Conservation (phyloP, 2,329 filamentous ascomycete genomes). For the Claviceps arundinis region DNA sequence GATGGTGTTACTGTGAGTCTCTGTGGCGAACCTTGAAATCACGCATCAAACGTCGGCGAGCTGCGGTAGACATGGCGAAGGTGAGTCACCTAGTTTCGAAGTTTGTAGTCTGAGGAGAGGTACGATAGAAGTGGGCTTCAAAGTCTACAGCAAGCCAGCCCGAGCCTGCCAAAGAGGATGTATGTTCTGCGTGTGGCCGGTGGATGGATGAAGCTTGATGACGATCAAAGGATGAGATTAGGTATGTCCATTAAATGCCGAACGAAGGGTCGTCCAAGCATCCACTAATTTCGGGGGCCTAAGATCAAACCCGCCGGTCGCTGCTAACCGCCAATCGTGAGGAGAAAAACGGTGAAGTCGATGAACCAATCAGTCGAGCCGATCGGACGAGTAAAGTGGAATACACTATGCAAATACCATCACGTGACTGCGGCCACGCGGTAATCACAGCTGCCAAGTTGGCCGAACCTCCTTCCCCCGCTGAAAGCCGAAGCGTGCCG, state of each 20-base stretch:
- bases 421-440: background rate
- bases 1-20: background rate
- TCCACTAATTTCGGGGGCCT: background rate
- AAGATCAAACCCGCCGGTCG: background rate
- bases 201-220: constrained; percentile 5
- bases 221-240: constrained; percentile 6
- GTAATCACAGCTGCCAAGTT: background rate
- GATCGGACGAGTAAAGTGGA: background rate
- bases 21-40: constrained; percentile 77
- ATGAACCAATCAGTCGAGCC: constrained; percentile 7
- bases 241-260: background rate
- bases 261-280: background rate
- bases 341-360: background rate
- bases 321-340: constrained; percentile 19
- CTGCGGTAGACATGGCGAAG: constrained; percentile 64
- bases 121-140: background rate
- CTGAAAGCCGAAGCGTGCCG: constrained; percentile 27
- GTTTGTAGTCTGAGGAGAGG: background rate
- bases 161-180: background rate
- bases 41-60: constrained; percentile 91
- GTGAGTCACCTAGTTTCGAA: background rate
- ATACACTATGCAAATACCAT: background rate
- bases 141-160: background rate
- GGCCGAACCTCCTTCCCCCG: constrained; percentile 6
- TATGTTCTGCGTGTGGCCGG: background rate